phyloP scores from a whole-genome alignment of 2,329 filamentous ascomycete species.

The Dryadomyces sulphureus region DNA sequence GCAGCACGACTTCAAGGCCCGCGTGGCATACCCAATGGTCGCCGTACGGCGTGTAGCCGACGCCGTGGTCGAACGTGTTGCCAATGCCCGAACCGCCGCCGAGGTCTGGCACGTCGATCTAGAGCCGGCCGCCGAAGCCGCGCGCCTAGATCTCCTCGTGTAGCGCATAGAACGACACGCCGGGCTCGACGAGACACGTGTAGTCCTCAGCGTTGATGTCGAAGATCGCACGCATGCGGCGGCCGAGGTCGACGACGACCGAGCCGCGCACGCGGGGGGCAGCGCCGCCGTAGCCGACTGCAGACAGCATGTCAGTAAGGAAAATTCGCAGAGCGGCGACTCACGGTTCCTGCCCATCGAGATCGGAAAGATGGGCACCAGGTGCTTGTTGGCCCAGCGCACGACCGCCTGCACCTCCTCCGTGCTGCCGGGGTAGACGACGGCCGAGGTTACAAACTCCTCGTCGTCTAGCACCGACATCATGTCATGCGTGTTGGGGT shows the following conservation, averaged over 20 bases:
- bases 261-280: conserved; percentile 27
- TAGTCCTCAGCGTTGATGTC: conserved; percentile 22
- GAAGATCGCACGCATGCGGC: conserved; percentile 24
- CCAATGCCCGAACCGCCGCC: conserved; percentile 30
- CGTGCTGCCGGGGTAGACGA: conserved; percentile 19
- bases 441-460: conserved; percentile 28
- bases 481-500: conserved; percentile 25
- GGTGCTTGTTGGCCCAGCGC: conserved; percentile 19
- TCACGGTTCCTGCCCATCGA: conserved; percentile 22
- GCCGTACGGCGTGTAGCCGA: conserved; percentile 30
- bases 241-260: conserved; percentile 26
- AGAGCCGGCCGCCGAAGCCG: conserved; percentile 21
- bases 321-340: neutral
- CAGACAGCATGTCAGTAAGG: neutral
- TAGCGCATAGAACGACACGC: conserved; percentile 24
- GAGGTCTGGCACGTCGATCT: conserved; percentile 27
- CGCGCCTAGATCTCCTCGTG: conserved; percentile 21
- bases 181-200: conserved; percentile 27
- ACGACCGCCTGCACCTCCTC: conserved; percentile 20
- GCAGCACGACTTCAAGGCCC: conserved; percentile 28
- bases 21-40: conserved; percentile 26
- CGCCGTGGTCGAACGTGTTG: conserved; percentile 28
- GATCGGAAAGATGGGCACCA: conserved; percentile 22
- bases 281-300: conserved; percentile 26
- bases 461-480: conserved; percentile 28